These are phyloP conservation scores for Discostella stelligeroides DNA, from an alignment of 108 stramenopile species.

Conservation along the genomic window DNA sequence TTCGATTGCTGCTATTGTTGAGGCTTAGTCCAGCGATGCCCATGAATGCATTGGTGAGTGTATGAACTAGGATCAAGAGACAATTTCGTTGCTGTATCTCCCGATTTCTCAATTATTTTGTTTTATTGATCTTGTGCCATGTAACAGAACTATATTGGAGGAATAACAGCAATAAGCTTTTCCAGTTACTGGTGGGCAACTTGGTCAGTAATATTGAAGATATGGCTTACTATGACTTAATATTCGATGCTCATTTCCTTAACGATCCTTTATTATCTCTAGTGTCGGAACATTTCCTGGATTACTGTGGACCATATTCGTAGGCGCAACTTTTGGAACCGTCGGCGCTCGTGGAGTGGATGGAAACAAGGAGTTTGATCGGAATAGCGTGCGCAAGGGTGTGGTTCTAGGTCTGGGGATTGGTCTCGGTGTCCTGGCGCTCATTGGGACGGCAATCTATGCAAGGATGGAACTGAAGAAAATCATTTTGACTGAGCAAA, in stretches of 20 bases:
- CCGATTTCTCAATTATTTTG: neutral
- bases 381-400: slow-evolving; percentile 28
- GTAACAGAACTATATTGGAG: slow-evolving; percentile 48
- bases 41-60: slow-evolving; percentile 44
- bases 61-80: no score
- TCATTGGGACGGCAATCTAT: slow-evolving; percentile 47
- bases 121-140: neutral
- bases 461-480: slow-evolving; percentile 44
- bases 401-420: slow-evolving; percentile 43
- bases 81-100: no score
- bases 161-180: slow-evolving; percentile 43
- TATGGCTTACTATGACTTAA: neutral
- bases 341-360: slow-evolving; percentile 27
- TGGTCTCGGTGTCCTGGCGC: slow-evolving; percentile 29
- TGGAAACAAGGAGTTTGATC: slow-evolving; percentile 37
- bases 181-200: slow-evolving; percentile 38
- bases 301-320: slow-evolving; percentile 44
- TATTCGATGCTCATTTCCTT: neutral
- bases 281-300: slow-evolving; percentile 39
- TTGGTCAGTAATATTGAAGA: slow-evolving; percentile 13
- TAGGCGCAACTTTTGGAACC: slow-evolving; percentile 46
- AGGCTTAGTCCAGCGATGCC: slow-evolving; percentile 49
- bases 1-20: slow-evolving; percentile 46
- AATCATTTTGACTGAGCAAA: slow-evolving; percentile 44
- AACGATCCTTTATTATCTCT: neutral